A percentile compares a stretch with the other conserved stretches of the same genome.
Evolutionary conservation across 2,329 filamentous ascomycete species (phyloP).

Genomic region (Cladorrhinum sp.): DNA sequence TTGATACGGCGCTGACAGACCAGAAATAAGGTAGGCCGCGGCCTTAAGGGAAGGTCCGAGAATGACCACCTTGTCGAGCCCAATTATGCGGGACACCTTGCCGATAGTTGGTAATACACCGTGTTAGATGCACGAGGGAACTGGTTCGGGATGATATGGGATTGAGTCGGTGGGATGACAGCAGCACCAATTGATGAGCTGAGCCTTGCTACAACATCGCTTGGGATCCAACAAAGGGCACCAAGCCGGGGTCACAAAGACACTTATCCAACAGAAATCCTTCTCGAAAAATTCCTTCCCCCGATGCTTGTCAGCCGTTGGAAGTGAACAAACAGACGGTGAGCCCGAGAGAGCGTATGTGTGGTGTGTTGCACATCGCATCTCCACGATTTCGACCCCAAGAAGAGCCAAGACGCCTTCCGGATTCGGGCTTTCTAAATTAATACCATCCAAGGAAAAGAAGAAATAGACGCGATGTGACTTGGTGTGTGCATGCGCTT

Average conservation of each 20-base stretch:
- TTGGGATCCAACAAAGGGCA: not conserved
- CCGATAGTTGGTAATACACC: not conserved
- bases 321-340: not conserved
- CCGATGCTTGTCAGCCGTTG: not conserved
- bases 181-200: not conserved
- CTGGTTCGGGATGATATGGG: too few species aligned
- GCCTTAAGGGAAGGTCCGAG: conserved; percentile 1
- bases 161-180: not conserved
- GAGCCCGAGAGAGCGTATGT: not conserved
- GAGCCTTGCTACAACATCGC: not conserved
- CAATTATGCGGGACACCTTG: conserved; percentile 6
- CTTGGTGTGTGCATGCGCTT: conserved; percentile 21
- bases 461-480: conserved; percentile 30
- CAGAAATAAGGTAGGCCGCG: not conserved
- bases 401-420: not conserved
- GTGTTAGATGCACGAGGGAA: not conserved
- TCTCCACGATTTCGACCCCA: not conserved
- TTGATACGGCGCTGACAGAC: not conserved
- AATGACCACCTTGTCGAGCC: not conserved
- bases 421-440: conserved; percentile 19
- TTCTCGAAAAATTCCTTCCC: not conserved
- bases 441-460: not conserved
- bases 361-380: not conserved
- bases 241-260: too few species aligned
- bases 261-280: not conserved